A percentile compares a stretch with the other conserved stretches of the same genome.
phyloP scores from a whole-genome alignment of 768 basidiomycete species.

The Agaricus sinodeliciosus region DNA sequence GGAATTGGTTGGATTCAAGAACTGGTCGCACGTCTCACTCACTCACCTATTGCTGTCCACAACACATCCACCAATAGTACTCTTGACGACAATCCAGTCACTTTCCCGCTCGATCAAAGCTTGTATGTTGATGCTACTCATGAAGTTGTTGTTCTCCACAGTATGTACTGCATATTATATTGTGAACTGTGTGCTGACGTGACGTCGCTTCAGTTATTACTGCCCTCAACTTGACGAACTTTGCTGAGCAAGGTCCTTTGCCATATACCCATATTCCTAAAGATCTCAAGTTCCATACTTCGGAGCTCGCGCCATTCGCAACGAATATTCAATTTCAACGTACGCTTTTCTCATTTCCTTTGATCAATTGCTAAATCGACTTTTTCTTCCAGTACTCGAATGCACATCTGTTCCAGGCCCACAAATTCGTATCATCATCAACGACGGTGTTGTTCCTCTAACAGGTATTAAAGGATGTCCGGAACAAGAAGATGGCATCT shows the following conservation, averaged over 20 bases:
- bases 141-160: constrained; percentile 62
- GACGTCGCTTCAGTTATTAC: constrained; percentile 52
- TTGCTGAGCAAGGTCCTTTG: constrained; percentile 68
- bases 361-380: constrained; percentile 2
- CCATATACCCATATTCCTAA: constrained; percentile 65
- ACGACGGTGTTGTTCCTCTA: constrained; percentile 82
- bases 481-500: constrained; percentile 68
- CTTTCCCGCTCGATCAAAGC: constrained; percentile 65
- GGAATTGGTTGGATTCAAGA: constrained; percentile 83
- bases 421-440: constrained; percentile 80
- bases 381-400: neutral
- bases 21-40: constrained; percentile 74
- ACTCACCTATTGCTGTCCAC: constrained; percentile 60
- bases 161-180: neutral
- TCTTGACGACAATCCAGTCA: constrained; percentile 58
- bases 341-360: constrained; percentile 24
- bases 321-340: constrained; percentile 88
- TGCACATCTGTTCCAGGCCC: constrained; percentile 31
- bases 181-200: neutral
- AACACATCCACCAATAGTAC: constrained; percentile 86
- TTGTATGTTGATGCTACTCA: constrained; percentile 89
- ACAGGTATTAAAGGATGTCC: constrained; percentile 73
- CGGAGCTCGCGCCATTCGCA: constrained; percentile 80
- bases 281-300: constrained; percentile 61
- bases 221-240: constrained; percentile 74